Evolutionary conservation across 2,329 filamentous ascomycete species (phyloP).

Genomic region (Bipolaris gigantea): DNA sequence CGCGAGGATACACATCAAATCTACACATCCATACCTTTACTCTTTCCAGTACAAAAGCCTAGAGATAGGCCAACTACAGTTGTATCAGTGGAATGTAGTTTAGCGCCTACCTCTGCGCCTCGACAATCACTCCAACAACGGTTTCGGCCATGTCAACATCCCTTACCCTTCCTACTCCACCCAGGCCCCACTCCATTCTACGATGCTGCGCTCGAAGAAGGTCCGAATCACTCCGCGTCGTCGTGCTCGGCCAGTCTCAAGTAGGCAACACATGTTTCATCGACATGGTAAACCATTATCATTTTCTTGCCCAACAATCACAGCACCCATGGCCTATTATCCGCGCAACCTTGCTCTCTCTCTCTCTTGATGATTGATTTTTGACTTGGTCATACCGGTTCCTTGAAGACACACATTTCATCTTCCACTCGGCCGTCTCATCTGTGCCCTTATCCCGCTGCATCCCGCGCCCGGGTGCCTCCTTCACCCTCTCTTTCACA

Average conservation of each 20-base stretch:
- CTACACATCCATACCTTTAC: neutral
- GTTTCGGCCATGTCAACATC: neutral
- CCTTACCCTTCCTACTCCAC: neutral
- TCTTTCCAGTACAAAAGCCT: neutral
- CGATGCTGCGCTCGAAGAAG: constrained; percentile 2
- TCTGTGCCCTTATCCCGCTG: constrained; percentile 1
- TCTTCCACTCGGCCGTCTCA: constrained; percentile 5
- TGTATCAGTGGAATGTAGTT: too few species aligned
- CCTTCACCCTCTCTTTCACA: constrained; percentile 14
- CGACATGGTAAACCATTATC: constrained; percentile 22
- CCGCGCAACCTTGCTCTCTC: neutral
- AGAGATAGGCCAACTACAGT: too few species aligned
- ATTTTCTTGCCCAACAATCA: neutral
- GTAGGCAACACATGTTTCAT: constrained; percentile 34
- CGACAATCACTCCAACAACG: neutral
- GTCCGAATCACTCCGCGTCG: constrained; percentile 6
- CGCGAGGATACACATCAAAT: too few species aligned
- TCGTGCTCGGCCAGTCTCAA: constrained; percentile 26
- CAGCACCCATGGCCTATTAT: neutral
- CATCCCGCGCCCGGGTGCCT: constrained; percentile 5
- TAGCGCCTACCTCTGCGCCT: neutral
- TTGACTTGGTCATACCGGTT: constrained; percentile 1
- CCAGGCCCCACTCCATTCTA: neutral
- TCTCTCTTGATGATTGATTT: neutral
- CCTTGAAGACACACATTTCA: constrained; percentile 11